These are phyloP conservation scores for Ajuga reptans DNA, from an alignment of 305 asterid genomes.

Conservation along the genomic window DNA sequence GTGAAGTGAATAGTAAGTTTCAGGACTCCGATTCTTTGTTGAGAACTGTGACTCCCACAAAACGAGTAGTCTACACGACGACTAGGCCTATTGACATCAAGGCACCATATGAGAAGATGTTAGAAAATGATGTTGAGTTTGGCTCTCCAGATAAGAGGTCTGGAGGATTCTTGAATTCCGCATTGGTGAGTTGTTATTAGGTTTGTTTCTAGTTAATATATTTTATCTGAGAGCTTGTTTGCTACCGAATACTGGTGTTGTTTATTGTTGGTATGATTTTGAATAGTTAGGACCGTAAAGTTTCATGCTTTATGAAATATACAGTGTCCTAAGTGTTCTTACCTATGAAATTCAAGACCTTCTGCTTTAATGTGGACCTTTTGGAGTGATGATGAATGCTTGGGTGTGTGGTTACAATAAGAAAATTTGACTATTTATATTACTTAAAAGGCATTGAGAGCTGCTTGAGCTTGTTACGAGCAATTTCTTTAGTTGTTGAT, in stretches of 20 bases:
- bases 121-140: constrained; percentile 88
- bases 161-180: constrained; percentile 91
- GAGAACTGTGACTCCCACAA: constrained; percentile 60
- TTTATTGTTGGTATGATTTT: not conserved
- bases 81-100: constrained; percentile 86
- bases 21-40: constrained; percentile 68
- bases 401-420: not conserved
- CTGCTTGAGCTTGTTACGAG: not conserved
- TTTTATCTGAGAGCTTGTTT: not conserved
- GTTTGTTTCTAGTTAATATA: not conserved
- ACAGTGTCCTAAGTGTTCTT: not conserved
- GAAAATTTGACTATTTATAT: not conserved
- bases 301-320: constrained; percentile 1
- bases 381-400: not conserved
- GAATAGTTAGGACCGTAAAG: constrained; percentile 4
- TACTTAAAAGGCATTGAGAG: not conserved
- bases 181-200: constrained; percentile 62
- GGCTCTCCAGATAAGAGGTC: constrained; percentile 98
- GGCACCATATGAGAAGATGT: constrained; percentile 92
- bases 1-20: constrained; percentile 48
- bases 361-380: not conserved
- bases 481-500: constrained; percentile 1
- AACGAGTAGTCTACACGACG: constrained; percentile 69
- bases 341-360: not conserved
- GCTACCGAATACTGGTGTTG: not conserved